Base-by-base conservation (phyloP, 257 asterid genomes). In the Echium plantagineum region DNA sequence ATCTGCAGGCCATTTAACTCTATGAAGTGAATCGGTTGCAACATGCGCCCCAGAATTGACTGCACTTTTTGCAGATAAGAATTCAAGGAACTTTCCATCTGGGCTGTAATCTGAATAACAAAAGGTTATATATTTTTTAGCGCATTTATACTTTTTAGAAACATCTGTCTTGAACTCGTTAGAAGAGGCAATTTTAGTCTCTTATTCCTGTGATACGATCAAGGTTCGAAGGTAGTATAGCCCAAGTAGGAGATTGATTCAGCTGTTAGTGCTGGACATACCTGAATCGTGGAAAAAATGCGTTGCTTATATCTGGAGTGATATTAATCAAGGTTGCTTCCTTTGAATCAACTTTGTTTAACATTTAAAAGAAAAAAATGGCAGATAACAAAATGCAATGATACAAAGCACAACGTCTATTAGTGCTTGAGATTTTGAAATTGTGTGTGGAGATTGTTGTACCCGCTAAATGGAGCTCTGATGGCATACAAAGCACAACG, bases 261-360 rank as follows among this genome's bases (percentile, higher is more conserved):
- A 62, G 24, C 42, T 28, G 35, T 7, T 18, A 21, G n/a, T 61
- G 55, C 60, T 49, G 55, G 35, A 74, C 49, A 47, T 71, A 87
- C 98, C 96, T 87, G 87, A 90, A 87, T 71, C 79, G 67, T 48
- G 98, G 98, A 71, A 77, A 85, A 74, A 85, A 74, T 28, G 89
- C 95, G 16, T 95, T 90, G 48, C 85, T 84, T 62, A 83, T 81
- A 80, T 77, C 67, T 65, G 55, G 74, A 51, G 94, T 85, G 78
- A 85, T 80, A 62, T 78, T 71, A 66, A 76, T 57, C 49, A 66
- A 19, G 22, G 59, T 30, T 8, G 57, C 70, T 59, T 73, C 85
- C 63, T 83, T 70, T 68, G 75, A 74, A 61, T 74, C 42, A 67
- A 64, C 66, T 67, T 84, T 75, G 89, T 38, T 65, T 38, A 70